Base-by-base conservation (phyloP, 192 early-diverging fungal genomes). In the Backusella psychrophila region DNA sequence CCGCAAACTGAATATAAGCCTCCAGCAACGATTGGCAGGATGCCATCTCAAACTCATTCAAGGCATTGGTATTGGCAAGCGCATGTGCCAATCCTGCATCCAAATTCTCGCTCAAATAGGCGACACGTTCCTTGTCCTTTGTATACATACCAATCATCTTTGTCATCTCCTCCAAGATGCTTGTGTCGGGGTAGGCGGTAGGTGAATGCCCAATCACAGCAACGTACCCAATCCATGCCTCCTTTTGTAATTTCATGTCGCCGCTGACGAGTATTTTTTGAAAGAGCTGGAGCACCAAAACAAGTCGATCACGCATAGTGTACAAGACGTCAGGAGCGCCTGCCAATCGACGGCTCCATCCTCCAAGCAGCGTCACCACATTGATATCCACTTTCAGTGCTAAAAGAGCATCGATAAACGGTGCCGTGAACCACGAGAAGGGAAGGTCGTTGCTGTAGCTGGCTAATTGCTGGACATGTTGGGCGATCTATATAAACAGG, bases 81-180 rank as follows among this genome's bases (percentile, higher is more conserved):
- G 44, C 73, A 72, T 81, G 77, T 8, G 80, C 76, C 8, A 81
- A 44, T 17, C 80, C 77, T 34, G 80, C 80, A 31, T 78, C 76
- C 0, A 81, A 17, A 0, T 23, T 35, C 21, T 78, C 80, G 4
- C 35, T 73, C 67, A 81, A 33, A 21, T 68, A 14, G 17, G 36
- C 26, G 17, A 74, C 49, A 14, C 36, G 9, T 4, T 49, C 2
- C 26, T 26, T 11, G 6, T 35, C 23, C 17, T 41, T 36, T n/a
- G 29, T 15, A 42, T 71, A 71, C 17, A 38, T n/a, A 26, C 4
- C 49, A 33, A 79, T 69, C 5, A 71, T 34, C 29, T 59, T 17
- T 0, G 66, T 70, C 78, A 79, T 79, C 2, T 11, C 56, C 11
- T 56, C 36, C 9, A 79, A 46, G 7, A 79, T 46, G 11, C 29